Evolutionary conservation across 1,139 yeast genomes (phyloP).

Genomic region (Saccharomycopsis hybrid): DNA sequence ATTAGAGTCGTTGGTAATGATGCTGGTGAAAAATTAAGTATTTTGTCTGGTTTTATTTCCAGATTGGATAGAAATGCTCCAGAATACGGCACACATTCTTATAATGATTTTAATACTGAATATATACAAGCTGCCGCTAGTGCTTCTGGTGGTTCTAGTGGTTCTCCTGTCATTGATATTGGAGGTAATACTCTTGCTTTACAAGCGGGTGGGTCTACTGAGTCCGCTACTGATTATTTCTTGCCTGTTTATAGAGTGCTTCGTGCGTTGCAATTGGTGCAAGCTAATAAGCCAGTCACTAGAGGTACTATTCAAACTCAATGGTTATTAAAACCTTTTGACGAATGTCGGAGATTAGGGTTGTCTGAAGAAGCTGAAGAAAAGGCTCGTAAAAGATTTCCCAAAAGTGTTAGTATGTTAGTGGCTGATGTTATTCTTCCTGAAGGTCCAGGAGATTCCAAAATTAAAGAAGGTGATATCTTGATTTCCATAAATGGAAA

Average conservation of each 20-base stretch:
- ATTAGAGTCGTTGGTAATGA: constrained; percentile 94
- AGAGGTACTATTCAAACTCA: constrained; percentile 86
- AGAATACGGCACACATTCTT: constrained; percentile 78
- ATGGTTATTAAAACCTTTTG: constrained; percentile 81
- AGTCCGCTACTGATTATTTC: constrained; percentile 88
- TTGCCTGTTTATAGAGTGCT: constrained; percentile 77
- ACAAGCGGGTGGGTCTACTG: constrained; percentile 91
- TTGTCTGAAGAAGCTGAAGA: constrained; percentile 68
- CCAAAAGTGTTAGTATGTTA: constrained; percentile 68
- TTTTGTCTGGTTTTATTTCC: constrained; percentile 81
- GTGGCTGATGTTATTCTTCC: constrained; percentile 82
- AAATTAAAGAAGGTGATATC: constrained; percentile 78
- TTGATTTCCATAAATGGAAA: constrained; percentile 64
- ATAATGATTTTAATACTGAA: constrained; percentile 90
- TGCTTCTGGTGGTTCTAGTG: constrained; percentile 95
- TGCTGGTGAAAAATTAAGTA: constrained; percentile 88
- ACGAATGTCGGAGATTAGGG: constrained; percentile 84
- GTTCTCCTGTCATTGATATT: constrained; percentile 86
- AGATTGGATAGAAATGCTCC: constrained; percentile 92
- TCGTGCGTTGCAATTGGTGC: constrained; percentile 73
- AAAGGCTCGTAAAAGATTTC: constrained; percentile 58
- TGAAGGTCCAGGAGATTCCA: constrained; percentile 75
- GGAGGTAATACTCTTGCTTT: constrained; percentile 85
- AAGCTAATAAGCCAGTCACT: constrained; percentile 49
- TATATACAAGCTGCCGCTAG: constrained; percentile 95